Evolutionary conservation across 1,284 basidiomycete species (phyloP), one percentile per base, ranked within the genome.

Genomic region (Cryptococcus sp.): DNA sequence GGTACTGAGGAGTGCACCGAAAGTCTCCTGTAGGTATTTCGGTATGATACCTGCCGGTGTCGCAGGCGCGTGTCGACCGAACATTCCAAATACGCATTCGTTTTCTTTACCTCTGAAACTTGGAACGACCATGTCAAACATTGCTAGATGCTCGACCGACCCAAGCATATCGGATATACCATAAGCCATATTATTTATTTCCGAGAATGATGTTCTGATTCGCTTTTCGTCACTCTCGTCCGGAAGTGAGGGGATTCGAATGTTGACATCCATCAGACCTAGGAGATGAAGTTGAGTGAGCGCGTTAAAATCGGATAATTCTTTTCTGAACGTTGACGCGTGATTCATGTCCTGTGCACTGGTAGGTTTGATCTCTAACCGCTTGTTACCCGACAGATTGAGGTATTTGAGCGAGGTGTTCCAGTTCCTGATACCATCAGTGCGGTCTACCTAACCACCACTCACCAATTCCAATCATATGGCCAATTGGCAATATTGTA

Each of bases 401-500:
- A 91, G 86, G 76, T 97, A 98, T 53, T 86, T 87, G 58, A 99
- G 82, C 62, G 89, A 88, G 60, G 86, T 85, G 74, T 98, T 98
- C 81, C 93, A 96, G 74, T 98, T 98, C 92, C 92, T 95, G 41
- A 8, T 31, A 47, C 14, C 14, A 31, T 38, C 11, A n/a, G 6
- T 3, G 32, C 31, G 7, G 31, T 6, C n/a, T 8, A 50, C 23
- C 4, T 14, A 13, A n/a, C 36, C 30, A 33, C 13, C 23, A 78
- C 82, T 53, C 62, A 93, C 96, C 96, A 99, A 76, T 99, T 98
- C 95, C 95, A 98, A 78, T 99, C 96, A 76, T 95, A 99, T 70
- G 95, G 90, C 88, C 88, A 95, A 71, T 98, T 99, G 67, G 92
- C 89, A 64, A 98, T 94, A 73, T 98, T 99, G 78, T 98, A 98